phyloP scores from a whole-genome alignment of 2,329 filamentous ascomycete species.

The Cladosporium sp. region DNA sequence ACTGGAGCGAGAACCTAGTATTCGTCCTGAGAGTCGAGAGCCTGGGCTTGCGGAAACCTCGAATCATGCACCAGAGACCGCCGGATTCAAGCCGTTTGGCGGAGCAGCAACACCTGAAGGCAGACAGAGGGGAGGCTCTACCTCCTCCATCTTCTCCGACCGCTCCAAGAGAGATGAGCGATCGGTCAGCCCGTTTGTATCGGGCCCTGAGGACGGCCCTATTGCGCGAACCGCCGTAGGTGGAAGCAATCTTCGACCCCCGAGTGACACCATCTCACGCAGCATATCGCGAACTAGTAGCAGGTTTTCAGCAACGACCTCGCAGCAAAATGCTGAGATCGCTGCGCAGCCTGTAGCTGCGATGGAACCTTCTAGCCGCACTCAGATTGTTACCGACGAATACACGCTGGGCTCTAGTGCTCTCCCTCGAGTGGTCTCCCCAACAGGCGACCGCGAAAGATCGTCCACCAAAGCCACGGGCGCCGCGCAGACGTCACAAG shows the following conservation, averaged over 20 bases:
- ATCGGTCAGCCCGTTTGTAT: conserved; percentile 1
- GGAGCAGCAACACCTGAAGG: background rate
- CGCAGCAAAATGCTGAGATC: background rate
- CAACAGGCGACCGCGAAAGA: background rate
- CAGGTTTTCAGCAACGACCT: background rate
- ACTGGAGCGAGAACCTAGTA: background rate
- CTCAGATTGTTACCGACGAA: background rate
- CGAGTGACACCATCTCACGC: background rate
- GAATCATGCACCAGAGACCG: background rate
- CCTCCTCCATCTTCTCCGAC: background rate
- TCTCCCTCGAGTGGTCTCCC: background rate
- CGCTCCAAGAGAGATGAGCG: background rate
- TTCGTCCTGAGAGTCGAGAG: conserved; percentile 4
- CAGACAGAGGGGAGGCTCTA: background rate
- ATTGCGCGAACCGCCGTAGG: background rate
- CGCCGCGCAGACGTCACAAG: conserved; percentile 54
- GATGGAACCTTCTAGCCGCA: background rate
- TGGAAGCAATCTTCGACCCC: background rate
- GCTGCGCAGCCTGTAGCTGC: background rate
- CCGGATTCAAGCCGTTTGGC: background rate
- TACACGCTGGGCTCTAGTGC: background rate
- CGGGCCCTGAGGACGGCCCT: background rate
- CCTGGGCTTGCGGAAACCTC: background rate
- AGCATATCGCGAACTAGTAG: conserved; percentile 4
- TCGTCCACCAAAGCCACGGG: background rate